Evolutionary conservation across 176 grass and related monocot species (phyloP), one percentile per base, ranked within the genome.

Genomic region (barley (Hordeum vulgare)): DNA sequence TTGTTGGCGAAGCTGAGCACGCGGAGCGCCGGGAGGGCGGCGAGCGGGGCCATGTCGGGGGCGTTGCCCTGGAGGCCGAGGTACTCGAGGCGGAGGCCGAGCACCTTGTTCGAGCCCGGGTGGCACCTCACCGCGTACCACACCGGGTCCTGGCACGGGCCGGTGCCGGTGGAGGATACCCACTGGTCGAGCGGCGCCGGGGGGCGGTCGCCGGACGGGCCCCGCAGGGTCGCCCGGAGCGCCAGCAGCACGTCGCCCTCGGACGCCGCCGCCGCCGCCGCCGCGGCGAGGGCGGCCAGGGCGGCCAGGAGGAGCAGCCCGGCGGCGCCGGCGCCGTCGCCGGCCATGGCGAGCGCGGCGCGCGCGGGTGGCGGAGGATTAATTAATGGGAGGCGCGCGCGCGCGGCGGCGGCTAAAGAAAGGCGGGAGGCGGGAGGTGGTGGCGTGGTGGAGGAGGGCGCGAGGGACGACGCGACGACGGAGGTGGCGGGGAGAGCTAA

Each of bases 1-100:
- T 98, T 98, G 73, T 78, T 74, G 11, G 77, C 76, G 27, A 98
- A 76, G 85, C 96, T 98, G 65, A 98, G 87, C 35, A 89, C 75
- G 6, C 96, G 96, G 25, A 98, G 91, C 1, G 35, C 39, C 4
- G n/a, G 74, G 8, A 98, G 83, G 1, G 21, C 75, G 0, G 59
- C 80, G 33, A 97, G 92, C 45, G 53, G 21, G 10, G 27, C 4
- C 8, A 93, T 28, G 58, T 66, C 60, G n/a, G 92, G 90, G 24
- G 35, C 34, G 0, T 72, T 4, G 45, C 96, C 93, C 9, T 82
- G 59, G 6, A 98, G 91, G 21, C 25, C 65, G 79, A 95, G 87
- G 83, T 53, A 14, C 85, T 98, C 91, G n/a, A 98, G 83, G 73
- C 84, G 67, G 24, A 95, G 67, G 54, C 84, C 74, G 24, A 45